Base-by-base conservation (phyloP, 805 yeast species). In the Zygosaccharomyces lentus region DNA sequence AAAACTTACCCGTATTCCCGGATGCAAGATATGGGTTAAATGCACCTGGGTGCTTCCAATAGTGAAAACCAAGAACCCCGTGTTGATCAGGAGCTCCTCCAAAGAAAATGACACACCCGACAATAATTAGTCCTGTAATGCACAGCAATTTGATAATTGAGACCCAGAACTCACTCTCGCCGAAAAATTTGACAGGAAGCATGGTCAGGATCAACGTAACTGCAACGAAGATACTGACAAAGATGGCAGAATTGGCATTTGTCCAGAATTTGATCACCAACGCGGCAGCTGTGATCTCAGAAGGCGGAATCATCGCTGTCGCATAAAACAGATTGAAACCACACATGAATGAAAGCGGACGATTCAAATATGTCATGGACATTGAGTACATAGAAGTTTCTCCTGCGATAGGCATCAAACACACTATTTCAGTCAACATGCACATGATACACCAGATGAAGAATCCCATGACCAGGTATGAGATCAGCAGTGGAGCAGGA, bases 111-210 rank as follows among this genome's bases (percentile, higher is more conserved):
- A 78, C 73, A 58, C 77, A 64, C 50, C 81, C 77, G 35, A 76
- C 65, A 31, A 82, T 63, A 46, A 82, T 78, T 50, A 82, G 68
- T 16, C 88, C 87, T 17, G 80, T 58, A 57, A 85, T 75, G 29
- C 85, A 75, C 42, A 83, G 50, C 27, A 85, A 78, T 62, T 84
- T 85, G 63, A 84, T 69, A 13, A 75, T 57, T 0, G 85, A 80
- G 53, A 80, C 74, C 82, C 83, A 84, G 62, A 80, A 85, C 56
- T 80, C 87, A 40, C 74, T 70, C 59, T 78, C 82, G 40, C 72
- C 73, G 48, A 63, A 69, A 19, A 50, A 51, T 32, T 56, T 50
- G 27, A 66, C 68, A 37, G 56, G 54, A 16, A 46, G 40, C 48
- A 53, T 47, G 3, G 45, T 53, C 10, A 52, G 9, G 4, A 23